These are phyloP conservation scores for Leccinellum rugosiceps DNA, from an alignment of 768 basidiomycete genomes.

Conservation along the genomic window DNA sequence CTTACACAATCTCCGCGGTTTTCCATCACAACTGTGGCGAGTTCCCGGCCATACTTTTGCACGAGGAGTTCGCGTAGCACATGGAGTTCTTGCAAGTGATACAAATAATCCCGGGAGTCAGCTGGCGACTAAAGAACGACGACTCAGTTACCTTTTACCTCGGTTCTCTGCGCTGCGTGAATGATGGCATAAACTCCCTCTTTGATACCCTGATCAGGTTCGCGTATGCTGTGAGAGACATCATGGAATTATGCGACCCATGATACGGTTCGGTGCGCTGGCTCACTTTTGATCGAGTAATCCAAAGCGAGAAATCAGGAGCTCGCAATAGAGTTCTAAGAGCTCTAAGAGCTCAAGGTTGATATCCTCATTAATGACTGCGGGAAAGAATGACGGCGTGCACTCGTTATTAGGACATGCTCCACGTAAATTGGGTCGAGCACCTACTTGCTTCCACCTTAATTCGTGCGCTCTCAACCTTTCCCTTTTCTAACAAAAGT, in stretches of 20 bases:
- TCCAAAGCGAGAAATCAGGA: slow-evolving; percentile 89
- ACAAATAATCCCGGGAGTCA: slow-evolving; percentile 2
- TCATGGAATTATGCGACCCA: slow-evolving; percentile 4
- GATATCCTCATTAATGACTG: slow-evolving; percentile 83
- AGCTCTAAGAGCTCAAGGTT: slow-evolving; percentile 87
- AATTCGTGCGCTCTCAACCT: slow-evolving; percentile 80
- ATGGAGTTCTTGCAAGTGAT: slow-evolving; percentile 65
- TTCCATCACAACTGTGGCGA: slow-evolving; percentile 80
- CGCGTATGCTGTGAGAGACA: slow-evolving; percentile 51
- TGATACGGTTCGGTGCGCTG: neutral
- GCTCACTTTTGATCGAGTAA: slow-evolving; percentile 85
- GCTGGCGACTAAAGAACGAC: neutral
- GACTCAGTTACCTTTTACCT: slow-evolving; percentile 66
- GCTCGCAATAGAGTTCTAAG: slow-evolving; percentile 91
- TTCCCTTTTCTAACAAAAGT: slow-evolving; percentile 70
- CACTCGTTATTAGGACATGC: slow-evolving; percentile 16
- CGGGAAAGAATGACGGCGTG: slow-evolving; percentile 1
- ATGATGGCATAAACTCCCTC: slow-evolving; percentile 91
- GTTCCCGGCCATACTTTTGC: slow-evolving; percentile 95
- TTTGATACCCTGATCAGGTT: slow-evolving; percentile 81
- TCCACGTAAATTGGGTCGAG: slow-evolving; percentile 3
- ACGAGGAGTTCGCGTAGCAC: slow-evolving; percentile 89
- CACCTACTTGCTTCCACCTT: slow-evolving; percentile 79
- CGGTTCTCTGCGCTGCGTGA: slow-evolving; percentile 87
- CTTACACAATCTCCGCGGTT: slow-evolving; percentile 80